A percentile compares a stretch with the other conserved stretches of the same genome.
Evolutionary conservation across 2,329 filamentous ascomycete genomes (phyloP).

Genomic region (Chalaropsis ovoidea): DNA sequence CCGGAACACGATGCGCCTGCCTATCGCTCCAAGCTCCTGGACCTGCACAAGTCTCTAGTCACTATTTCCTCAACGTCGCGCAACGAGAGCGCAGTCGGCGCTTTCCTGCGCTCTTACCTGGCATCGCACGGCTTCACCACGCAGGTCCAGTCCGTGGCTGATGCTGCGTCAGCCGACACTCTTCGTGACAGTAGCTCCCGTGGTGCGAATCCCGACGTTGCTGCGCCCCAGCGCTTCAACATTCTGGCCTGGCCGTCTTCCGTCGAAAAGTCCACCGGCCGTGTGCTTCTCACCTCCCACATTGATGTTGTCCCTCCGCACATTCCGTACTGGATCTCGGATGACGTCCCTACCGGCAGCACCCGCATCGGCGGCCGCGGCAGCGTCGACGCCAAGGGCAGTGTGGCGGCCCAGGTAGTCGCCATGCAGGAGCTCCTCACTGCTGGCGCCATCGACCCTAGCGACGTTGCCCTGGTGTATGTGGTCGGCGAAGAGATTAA

Average conservation of each 20-base stretch:
- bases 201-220: slow-evolving; percentile 27
- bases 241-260: slow-evolving; percentile 56
- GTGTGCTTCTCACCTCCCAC: slow-evolving; percentile 63
- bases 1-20: slow-evolving; percentile 6
- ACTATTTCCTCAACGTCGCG: slow-evolving; percentile 25
- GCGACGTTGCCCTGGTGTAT: slow-evolving; percentile 51
- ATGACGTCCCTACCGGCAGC: slow-evolving; percentile 34
- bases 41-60: slow-evolving; percentile 24
- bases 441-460: slow-evolving; percentile 34
- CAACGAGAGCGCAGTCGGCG: slow-evolving; percentile 42
- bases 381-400: slow-evolving; percentile 60
- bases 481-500: slow-evolving; percentile 74
- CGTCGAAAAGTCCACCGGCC: slow-evolving; percentile 40
- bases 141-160: slow-evolving; percentile 36
- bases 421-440: slow-evolving; percentile 50
- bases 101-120: slow-evolving; percentile 60
- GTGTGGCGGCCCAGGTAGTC: slow-evolving; percentile 62
- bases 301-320: slow-evolving; percentile 70
- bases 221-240: slow-evolving; percentile 51
- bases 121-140: slow-evolving; percentile 38
- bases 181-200: slow-evolving; percentile 17
- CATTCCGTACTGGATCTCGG: slow-evolving; percentile 55
- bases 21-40: slow-evolving; percentile 19
- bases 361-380: slow-evolving; percentile 60
- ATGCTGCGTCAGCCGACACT: slow-evolving; percentile 20